Conservation (phyloP, 2,329 filamentous ascomycete genomes). For the Balansia obtecta region DNA sequence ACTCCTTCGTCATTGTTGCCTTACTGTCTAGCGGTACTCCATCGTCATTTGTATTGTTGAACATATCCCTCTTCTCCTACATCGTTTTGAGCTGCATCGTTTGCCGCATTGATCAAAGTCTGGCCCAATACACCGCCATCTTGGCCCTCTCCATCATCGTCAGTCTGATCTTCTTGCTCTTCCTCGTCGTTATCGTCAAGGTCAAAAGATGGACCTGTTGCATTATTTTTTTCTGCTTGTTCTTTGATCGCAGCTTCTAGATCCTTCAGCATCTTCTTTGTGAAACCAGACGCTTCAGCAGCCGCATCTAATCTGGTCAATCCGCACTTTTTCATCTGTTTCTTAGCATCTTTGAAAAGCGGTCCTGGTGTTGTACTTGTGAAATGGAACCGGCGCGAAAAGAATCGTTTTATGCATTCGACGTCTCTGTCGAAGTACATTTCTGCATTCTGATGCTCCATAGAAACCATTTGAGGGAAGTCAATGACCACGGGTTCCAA, state of each 20-base stretch:
- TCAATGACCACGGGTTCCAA: constrained; percentile 83
- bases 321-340: constrained; percentile 53
- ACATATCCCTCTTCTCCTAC: background rate
- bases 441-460: constrained; percentile 85
- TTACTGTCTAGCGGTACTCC: constrained; percentile 15
- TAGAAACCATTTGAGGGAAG: constrained; percentile 96
- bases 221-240: constrained; percentile 42
- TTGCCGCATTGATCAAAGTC: background rate
- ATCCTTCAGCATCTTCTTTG: constrained; percentile 92
- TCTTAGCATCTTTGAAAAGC: constrained; percentile 73
- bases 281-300: constrained; percentile 88
- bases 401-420: constrained; percentile 89
- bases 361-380: constrained; percentile 71
- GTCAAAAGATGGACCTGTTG: constrained; percentile 15
- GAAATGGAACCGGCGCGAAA: constrained; percentile 80
- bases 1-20: constrained; percentile 17
- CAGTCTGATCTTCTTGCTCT: constrained; percentile 10
- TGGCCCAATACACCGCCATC: background rate
- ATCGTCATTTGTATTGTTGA: background rate
- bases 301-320: constrained; percentile 67
- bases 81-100: background rate
- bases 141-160: constrained; percentile 5
- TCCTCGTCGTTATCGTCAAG: constrained; percentile 16
- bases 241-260: constrained; percentile 81
- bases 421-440: constrained; percentile 98